phyloP scores from a whole-genome alignment of 495 filamentous ascomycete species.

The Daldinia childiae region DNA sequence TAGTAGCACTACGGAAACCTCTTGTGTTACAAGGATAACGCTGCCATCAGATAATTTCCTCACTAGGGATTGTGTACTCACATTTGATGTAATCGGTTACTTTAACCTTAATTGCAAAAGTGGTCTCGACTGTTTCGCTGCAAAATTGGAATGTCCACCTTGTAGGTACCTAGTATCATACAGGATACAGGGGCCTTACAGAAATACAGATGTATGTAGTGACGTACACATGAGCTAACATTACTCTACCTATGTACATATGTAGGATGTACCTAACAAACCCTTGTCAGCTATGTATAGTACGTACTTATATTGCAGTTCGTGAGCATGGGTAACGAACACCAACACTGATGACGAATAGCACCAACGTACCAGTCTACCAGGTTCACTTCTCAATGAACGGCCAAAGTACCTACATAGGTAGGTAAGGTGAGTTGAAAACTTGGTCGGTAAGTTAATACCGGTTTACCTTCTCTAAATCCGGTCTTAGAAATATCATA shows the following conservation, averaged over 20 bases:
- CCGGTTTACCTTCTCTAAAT: not conserved
- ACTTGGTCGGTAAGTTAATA: not conserved
- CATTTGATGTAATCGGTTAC: not conserved
- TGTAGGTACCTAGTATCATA: not conserved
- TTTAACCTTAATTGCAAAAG: not conserved
- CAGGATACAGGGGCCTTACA: not conserved
- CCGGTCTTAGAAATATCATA: not conserved
- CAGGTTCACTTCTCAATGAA: not conserved
- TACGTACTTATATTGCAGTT: slow-evolving; percentile 16
- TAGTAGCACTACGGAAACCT: slow-evolving; percentile 33
- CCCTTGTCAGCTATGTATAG: slow-evolving; percentile 17
- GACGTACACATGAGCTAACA: slow-evolving; percentile 19
- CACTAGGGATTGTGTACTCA: slow-evolving; percentile 12
- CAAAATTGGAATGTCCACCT: not conserved
- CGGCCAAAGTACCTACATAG: not conserved
- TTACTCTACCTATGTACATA: too few relatives aligned
- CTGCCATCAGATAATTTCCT: slow-evolving; percentile 27
- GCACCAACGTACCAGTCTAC: not conserved
- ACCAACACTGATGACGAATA: slow-evolving; percentile 11
- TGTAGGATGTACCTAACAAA: not conserved
- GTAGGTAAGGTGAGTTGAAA: slow-evolving; percentile 4
- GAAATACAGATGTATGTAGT: slow-evolving; percentile 6
- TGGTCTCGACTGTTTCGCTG: not conserved
- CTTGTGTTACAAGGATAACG: slow-evolving; percentile 31
- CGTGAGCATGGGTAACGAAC: slow-evolving; percentile 16